Base-by-base conservation (phyloP, 169 alveolate genomes). In the Babesia divergens region DNA sequence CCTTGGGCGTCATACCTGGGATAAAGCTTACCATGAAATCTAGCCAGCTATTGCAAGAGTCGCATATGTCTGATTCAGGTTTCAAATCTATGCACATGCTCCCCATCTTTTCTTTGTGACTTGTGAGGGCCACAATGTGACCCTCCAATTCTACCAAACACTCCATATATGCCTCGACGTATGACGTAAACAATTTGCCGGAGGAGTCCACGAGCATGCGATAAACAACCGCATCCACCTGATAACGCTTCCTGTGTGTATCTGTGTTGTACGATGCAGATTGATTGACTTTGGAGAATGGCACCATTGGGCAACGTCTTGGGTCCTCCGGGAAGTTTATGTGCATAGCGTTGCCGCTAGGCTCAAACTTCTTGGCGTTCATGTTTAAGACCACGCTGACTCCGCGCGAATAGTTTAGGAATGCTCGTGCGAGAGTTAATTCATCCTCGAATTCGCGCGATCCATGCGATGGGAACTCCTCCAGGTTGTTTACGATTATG, bases 81-180 rank as follows among this genome's bases (percentile, higher is more conserved):
- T 62, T 62, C 32, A 62, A 31, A 7, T 47, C 72, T 1, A 62
- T 62, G 1, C 59, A 14, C 59, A 62, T 13, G 35, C 47, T 24
- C n/a, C 29, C 59, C 13, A 28, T 31, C 60, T 46, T 62, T 29
- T 62, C 72, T 18, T 35, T n/a, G 6, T 62, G 29, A 49, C 60
- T 62, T 8, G 59, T 43, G n/a, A 62, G 59, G 9, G 72, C 72
- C 8, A 62, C 51, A 13, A 62, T 43, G 24, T 62, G 72, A 9
- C 50, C 46, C 49, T 62, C 71, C 20, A 64, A 53, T 44, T 65
- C 81, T 35, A 52, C 65, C 52, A 75, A 16, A 24, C 55, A 29
- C 35, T 75, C 81, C 53, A 75, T 38, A 47, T 56, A 75, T 18
- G 85, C 51, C 37, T 75, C 77, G 46, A 75, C 85, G 43, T 75